phyloP scores from a whole-genome alignment of 1,284 basidiomycete species.

The Trichosporon sp. region DNA sequence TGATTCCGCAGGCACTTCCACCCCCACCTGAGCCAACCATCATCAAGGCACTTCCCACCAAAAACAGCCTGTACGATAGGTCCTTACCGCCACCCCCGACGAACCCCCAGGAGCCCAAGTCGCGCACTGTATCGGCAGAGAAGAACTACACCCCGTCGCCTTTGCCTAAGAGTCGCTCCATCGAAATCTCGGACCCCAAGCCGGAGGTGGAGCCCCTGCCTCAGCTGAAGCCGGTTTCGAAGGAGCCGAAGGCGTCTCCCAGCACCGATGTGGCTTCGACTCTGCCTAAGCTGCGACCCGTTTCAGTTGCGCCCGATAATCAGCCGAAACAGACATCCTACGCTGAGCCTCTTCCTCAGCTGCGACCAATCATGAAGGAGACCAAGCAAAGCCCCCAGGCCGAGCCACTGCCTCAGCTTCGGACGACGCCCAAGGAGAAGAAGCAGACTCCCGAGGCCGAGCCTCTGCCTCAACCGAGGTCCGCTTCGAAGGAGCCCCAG shows the following conservation, averaged over 20 bases:
- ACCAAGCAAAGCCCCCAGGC: neutral
- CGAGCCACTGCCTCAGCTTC: neutral
- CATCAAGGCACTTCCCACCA: constrained; percentile 14
- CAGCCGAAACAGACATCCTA: neutral
- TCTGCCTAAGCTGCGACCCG: neutral
- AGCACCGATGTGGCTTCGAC: neutral
- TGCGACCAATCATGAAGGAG: neutral
- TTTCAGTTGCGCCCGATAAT: neutral
- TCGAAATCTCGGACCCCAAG: neutral
- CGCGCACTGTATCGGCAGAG: constrained; percentile 2
- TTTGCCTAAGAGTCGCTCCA: neutral
- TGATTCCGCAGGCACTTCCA: neutral
- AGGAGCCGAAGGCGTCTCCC: neutral
- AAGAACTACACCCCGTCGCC: neutral
- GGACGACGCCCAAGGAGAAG: neutral
- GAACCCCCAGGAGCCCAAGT: constrained; percentile 6
- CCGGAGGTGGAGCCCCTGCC: neutral
- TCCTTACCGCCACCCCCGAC: constrained; percentile 4
- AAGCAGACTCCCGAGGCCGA: neutral
- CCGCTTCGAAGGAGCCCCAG: neutral
- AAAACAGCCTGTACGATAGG: neutral
- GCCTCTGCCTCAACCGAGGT: no score
- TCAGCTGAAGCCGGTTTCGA: neutral
- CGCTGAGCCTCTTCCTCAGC: neutral
- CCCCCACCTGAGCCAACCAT: constrained; percentile 4